These are phyloP conservation scores for Penicillium flavigenum DNA, from an alignment of 495 filamentous ascomycete species.

Conservation along the genomic window DNA sequence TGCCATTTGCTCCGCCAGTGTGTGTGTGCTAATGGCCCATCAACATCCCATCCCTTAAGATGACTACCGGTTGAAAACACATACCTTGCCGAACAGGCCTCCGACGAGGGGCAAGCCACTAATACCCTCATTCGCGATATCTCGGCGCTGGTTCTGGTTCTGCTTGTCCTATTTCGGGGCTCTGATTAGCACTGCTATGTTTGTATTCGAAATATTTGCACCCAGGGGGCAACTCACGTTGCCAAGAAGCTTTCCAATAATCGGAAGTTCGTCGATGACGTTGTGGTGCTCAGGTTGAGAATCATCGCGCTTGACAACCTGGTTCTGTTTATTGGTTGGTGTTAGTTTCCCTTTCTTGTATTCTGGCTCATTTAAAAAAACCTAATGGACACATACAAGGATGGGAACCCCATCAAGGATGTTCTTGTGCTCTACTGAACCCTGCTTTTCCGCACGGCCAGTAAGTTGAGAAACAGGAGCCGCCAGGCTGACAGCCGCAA, in stretches of 20 bases:
- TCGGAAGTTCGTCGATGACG: slow-evolving; percentile 5
- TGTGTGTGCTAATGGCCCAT: slow-evolving; percentile 10
- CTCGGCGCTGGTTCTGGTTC: slow-evolving; percentile 9
- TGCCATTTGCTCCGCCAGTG: slow-evolving; percentile 15
- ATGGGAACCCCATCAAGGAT: slow-evolving; percentile 10
- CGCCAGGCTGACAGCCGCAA: slow-evolving; percentile 28
- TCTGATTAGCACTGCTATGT: background rate
- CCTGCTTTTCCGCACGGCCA: background rate
- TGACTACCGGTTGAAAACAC: background rate
- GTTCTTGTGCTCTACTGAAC: background rate
- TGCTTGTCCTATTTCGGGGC: slow-evolving; percentile 7
- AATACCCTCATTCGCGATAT: background rate
- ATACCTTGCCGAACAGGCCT: slow-evolving; percentile 13
- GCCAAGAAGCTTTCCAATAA: background rate
- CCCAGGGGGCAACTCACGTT: background rate
- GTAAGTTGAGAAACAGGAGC: slow-evolving; percentile 19
- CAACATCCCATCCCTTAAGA: background rate
- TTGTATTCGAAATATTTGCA: too few species aligned
- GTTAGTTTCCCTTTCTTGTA: background rate
- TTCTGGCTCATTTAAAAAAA: background rate
- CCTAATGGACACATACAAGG: background rate
- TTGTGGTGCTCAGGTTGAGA: slow-evolving; percentile 2
- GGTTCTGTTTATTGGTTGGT: background rate
- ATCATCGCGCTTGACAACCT: background rate
- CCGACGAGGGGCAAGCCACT: slow-evolving; percentile 9